Conservation (phyloP, 768 basidiomycete species). For the Lactifluus pinguis region DNA sequence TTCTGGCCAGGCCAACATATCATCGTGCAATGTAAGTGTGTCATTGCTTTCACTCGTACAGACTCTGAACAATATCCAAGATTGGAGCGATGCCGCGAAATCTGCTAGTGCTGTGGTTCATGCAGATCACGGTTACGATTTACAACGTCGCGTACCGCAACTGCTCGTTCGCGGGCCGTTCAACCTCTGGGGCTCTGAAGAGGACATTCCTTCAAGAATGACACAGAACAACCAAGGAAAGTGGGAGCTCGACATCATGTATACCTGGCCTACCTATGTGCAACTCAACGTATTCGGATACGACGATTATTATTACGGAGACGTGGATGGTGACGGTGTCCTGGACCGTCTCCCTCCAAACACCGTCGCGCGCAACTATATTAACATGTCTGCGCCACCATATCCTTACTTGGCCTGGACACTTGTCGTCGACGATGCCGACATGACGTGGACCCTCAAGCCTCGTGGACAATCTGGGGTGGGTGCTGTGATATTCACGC, state of each 20-base stretch:
- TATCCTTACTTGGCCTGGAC: conserved; percentile 85
- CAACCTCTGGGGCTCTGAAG: conserved; percentile 88
- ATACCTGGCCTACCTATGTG: conserved; percentile 81
- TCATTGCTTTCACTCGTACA: neutral
- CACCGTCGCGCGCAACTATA: conserved; percentile 70
- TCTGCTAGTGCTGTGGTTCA: conserved; percentile 65
- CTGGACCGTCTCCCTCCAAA: conserved; percentile 90
- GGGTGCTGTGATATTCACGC: conserved; percentile 80
- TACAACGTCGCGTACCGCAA: conserved; percentile 73
- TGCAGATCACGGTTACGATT: conserved; percentile 57
- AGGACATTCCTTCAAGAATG: conserved; percentile 69
- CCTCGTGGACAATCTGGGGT: conserved; percentile 80
- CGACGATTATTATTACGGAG: conserved; percentile 90
- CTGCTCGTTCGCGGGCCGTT: conserved; percentile 82
- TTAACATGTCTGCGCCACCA: conserved; percentile 89
- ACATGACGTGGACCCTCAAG: conserved; percentile 66
- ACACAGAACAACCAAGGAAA: conserved; percentile 48
- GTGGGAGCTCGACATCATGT: conserved; percentile 88
- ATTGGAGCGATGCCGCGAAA: conserved; percentile 65
- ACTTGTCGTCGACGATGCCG: conserved; percentile 67
- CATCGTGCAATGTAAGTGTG: conserved; percentile 73
- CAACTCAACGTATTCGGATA: conserved; percentile 88
- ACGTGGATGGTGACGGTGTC: conserved; percentile 77
- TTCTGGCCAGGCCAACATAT: conserved; percentile 85
- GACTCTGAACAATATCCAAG: conserved; percentile 29